phyloP scores from a whole-genome alignment of 345 rosid species.

The Cardiospermum halicacabum region DNA sequence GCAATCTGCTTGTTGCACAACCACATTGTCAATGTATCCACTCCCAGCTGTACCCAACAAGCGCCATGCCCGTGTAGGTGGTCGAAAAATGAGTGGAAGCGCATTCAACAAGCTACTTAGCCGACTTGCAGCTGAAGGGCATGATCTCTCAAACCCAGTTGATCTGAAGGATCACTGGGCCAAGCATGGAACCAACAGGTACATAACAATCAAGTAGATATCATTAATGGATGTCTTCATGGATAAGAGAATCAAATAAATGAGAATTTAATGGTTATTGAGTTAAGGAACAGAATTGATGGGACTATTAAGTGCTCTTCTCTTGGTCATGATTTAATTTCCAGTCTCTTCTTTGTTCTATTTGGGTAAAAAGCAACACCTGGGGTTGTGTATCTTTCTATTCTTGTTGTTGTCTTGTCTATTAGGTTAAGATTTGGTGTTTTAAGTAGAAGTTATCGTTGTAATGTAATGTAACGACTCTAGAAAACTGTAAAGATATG shows the following conservation, averaged over 20 bases:
- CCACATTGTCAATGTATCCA: slow-evolving; percentile 77
- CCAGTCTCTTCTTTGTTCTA: too few species aligned
- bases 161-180: slow-evolving; percentile 81
- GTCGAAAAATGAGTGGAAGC: slow-evolving; percentile 96
- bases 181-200: slow-evolving; percentile 62
- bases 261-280: too few species aligned
- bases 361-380: background rate
- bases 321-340: too few species aligned
- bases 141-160: slow-evolving; percentile 66
- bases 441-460: background rate
- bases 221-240: background rate
- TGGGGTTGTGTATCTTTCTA: background rate
- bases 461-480: too few species aligned
- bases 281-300: background rate
- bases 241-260: background rate
- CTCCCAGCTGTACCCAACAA: slow-evolving; percentile 87
- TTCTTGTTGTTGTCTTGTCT: background rate
- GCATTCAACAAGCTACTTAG: slow-evolving; percentile 94
- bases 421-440: slow-evolving; percentile 3
- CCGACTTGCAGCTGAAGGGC: slow-evolving; percentile 75
- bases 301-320: background rate
- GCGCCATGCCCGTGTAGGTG: slow-evolving; percentile 87
- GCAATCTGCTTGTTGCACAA: slow-evolving; percentile 99
- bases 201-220: slow-evolving; percentile 46
- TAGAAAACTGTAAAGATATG: slow-evolving; percentile 14